These are phyloP conservation scores for Selaginella tamariscina DNA, from an alignment of 75 land plant species.

Conservation along the genomic window DNA sequence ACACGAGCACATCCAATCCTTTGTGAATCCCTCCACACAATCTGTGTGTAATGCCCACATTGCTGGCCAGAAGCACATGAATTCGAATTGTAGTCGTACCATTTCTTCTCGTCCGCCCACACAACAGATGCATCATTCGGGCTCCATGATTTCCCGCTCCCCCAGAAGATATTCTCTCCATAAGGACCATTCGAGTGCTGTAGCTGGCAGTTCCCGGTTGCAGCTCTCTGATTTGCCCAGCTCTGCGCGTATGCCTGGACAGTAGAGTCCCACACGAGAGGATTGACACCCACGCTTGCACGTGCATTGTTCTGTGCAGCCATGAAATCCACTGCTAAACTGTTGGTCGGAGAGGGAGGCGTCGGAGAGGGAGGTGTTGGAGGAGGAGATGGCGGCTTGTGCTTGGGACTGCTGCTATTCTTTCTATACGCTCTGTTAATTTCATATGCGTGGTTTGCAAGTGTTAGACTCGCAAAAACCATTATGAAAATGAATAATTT, in stretches of 20 bases:
- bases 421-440: no score
- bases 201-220: neutral
- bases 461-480: no score
- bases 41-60: slow-evolving; percentile 52
- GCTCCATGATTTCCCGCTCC: slow-evolving; percentile 35
- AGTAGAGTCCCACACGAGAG: neutral
- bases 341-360: no score
- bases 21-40: slow-evolving; percentile 29
- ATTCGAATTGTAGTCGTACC: slow-evolving; percentile 31
- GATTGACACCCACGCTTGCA: no score
- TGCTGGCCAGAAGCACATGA: slow-evolving; percentile 30
- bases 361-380: no score
- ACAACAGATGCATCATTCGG: slow-evolving; percentile 38
- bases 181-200: neutral
- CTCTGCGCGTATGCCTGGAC: neutral
- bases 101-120: slow-evolving; percentile 47
- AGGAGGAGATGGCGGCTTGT: no score
- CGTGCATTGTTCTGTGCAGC: neutral
- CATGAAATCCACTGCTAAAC: no score
- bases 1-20: slow-evolving; percentile 38
- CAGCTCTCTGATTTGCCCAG: neutral
- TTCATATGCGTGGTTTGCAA: no score
- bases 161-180: slow-evolving; percentile 59
- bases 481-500: no score
- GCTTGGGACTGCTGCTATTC: no score